Base-by-base conservation (phyloP, 805 yeast species). In the Saturnispora galanensis region DNA sequence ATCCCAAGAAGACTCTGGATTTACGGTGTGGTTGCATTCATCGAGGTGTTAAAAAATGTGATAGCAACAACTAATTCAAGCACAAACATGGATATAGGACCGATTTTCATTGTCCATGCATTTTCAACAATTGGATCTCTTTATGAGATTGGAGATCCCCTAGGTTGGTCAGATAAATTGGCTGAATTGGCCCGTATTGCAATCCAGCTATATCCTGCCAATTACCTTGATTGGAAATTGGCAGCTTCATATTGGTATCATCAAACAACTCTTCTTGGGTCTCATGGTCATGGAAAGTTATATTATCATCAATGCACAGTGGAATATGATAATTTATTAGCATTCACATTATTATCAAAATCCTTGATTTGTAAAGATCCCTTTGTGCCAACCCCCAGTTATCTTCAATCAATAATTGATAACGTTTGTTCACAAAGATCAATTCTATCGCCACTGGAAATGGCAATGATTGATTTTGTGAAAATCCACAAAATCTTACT, bases 171-270 rank as follows among this genome's bases (percentile, higher is more conserved):
- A 28, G 95, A 86, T 60, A 82, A 87, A 56, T 63, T 86, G 42
- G 96, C 95, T 31, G 96, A 86, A 58, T 65, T 86, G 51, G 81
- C 90, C 31, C 67, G 95, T 56, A 84, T 86, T 88, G 90, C 94
- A 10, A 84, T 86, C 52, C 93, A 94, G 0, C 65, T 85, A 36
- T 84, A 84, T 54, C 81, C 88, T 7, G 80, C 88, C 2, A 74
- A 82, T 41, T 81, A 76, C 57, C 83, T 84, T 51, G 95, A 86
- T 60, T 86, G 96, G 96, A 83, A 84, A 58, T 62, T 79, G 15
- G 74, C 86, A 46, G 82, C 94, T 1, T 88, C 84, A 59, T 77
- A 78, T 58, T 86, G 96, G 96, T 86, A 86, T 56, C 41, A 43
- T 15, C 69, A 76, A 21, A 69, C 77, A 26, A 79, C 94, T 3